These are phyloP conservation scores for Didymosphaeria variabile DNA, from an alignment of 2,329 filamentous ascomycete genomes.

Conservation along the genomic window DNA sequence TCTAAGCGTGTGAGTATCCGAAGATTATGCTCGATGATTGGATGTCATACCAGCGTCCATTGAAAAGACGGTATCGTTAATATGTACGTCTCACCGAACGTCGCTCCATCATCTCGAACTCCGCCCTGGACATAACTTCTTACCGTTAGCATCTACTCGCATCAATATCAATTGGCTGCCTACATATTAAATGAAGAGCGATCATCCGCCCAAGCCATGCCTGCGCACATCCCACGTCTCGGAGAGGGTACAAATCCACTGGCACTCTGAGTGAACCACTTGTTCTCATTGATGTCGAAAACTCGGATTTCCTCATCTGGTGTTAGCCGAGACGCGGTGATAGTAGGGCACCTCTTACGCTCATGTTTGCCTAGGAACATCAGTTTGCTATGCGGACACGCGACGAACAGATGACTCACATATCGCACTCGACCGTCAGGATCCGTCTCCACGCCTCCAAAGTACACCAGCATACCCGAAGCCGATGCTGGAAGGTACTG, in stretches of 20 bases:
- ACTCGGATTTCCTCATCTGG: too few relatives aligned
- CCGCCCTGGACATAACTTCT: background rate
- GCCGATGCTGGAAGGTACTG: conserved; percentile 1
- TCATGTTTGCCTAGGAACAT: too few relatives aligned
- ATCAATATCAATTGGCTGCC: background rate
- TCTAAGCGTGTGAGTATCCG: too few relatives aligned
- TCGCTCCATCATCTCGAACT: background rate
- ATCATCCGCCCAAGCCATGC: background rate
- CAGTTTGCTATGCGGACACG: too few relatives aligned
- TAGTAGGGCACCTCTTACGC: too few relatives aligned
- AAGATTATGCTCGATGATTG: background rate
- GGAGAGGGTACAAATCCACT: too few relatives aligned
- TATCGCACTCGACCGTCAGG: background rate
- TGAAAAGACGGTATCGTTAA: background rate
- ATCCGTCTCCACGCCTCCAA: background rate
- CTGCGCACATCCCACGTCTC: too few relatives aligned
- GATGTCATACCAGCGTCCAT: background rate
- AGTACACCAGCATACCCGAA: background rate
- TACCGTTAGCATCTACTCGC: too few relatives aligned
- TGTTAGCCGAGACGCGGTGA: too few relatives aligned
- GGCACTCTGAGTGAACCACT: too few relatives aligned
- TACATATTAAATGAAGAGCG: background rate
- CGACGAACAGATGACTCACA: background rate
- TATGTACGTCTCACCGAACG: background rate
- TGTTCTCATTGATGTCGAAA: too few relatives aligned